phyloP scores from a whole-genome alignment of 345 rosid species.

The Trapa bicornis region DNA sequence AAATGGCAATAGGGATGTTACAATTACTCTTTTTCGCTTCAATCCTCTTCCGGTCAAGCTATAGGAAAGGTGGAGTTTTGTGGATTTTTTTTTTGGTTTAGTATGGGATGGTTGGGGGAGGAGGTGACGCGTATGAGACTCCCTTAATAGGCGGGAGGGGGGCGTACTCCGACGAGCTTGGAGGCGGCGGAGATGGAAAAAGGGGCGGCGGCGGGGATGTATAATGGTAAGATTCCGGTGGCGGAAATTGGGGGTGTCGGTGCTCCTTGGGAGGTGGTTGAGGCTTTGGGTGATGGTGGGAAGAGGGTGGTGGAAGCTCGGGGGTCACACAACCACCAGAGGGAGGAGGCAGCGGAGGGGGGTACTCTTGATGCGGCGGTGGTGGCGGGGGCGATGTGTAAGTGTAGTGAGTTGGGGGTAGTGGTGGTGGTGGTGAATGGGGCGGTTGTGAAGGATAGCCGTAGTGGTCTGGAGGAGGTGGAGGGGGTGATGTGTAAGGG shows the following conservation, averaged over 20 bases:
- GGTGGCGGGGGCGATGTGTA: conserved; percentile 10
- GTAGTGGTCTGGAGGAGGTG: conserved; percentile 1
- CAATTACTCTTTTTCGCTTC: background rate
- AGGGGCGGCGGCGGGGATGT: conserved; percentile 9
- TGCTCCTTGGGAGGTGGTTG: conserved; percentile 9
- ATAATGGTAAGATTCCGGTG: background rate
- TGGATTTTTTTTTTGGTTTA: background rate
- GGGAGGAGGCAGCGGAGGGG: conserved; percentile 6
- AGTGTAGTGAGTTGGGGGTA: background rate
- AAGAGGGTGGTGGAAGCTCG: background rate
- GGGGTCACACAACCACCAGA: conserved; percentile 5
- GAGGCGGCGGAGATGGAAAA: conserved; percentile 11
- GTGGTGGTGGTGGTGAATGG: conserved; percentile 9
- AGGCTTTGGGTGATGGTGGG: conserved; percentile 5
- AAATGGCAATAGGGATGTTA: background rate
- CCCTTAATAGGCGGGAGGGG: conserved; percentile 27
- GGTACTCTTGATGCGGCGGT: background rate
- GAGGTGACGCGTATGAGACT: conserved; percentile 27
- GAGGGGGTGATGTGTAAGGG: conserved; percentile 11
- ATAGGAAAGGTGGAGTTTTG: background rate
- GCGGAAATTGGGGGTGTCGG: conserved; percentile 4
- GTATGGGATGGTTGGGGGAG: conserved; percentile 26
- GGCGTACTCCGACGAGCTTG: conserved; percentile 8
- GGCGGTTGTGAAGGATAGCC: conserved; percentile 5
- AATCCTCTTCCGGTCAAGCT: background rate